Base-by-base conservation (phyloP, 352 stramenopile species). In the Pythium pyrilobum region DNA sequence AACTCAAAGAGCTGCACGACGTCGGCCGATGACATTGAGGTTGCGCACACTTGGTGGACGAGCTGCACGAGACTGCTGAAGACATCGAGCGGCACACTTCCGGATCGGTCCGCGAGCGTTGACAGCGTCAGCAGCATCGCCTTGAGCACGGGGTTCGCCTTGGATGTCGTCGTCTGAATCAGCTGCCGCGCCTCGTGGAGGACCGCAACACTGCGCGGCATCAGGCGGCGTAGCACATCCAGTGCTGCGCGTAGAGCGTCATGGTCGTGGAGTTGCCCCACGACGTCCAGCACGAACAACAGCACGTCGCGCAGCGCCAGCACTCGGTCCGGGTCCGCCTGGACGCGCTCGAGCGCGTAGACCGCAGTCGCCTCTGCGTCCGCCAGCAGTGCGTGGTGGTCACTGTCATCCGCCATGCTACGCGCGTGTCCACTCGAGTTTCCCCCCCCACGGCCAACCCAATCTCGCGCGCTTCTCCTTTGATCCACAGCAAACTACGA, bases 1-100 rank as follows among this genome's bases (percentile, higher is more conserved):
- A 85, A 86, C 32, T 92, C 74, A 49, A 92, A 92, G 10, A 92
- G 62, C 52, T 79, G 62, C 47, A 87, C 64, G 13, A 85, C 73
- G 33, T 88, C 77, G 0, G 62, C 64, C 6, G 77, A 66, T 18
- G 66, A 75, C 69, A 87, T 81, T 9, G 77, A 87, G 37, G 84
- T 78, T 20, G 60, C 38, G 37, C 74, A 88, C 20, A 88, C 28
- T 23, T 66, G 59, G 18, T 68, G 67, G 13, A 67, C 50, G 53
- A 88, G 67, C n/a, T 68, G 52, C 32, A 88, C 67, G 24, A 88
- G 56, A 4, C 56, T 58, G 16, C 59, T 57, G 3, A 81, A 27
- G 8, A 62, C 59, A 12, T 73, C 60, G 15, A 66, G 50, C 3
- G 57, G 56, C 9, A 66, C 56, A 6, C 11, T 9, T 6, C 69